Percentiles rank a stretch among this genome's conserved stretches.
Conservation (phyloP, 1,139 yeast species). For the Saccharomyces hybrid region DNA sequence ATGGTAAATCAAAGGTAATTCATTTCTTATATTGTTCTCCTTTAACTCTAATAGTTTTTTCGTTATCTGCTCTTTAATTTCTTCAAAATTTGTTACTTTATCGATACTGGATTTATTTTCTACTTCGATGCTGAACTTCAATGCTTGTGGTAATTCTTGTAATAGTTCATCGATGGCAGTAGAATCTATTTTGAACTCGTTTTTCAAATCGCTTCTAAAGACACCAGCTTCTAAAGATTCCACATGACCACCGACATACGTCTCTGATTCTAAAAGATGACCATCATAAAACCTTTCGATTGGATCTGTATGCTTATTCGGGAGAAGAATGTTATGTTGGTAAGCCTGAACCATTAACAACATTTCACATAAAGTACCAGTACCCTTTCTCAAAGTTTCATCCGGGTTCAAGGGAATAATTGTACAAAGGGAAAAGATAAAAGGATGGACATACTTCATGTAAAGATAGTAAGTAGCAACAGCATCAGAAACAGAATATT, state of each 20-base stretch:
- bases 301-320: constrained; percentile 91
- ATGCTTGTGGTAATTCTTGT: constrained; percentile 63
- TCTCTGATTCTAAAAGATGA: constrained; percentile 86
- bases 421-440: constrained; percentile 89
- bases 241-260: constrained; percentile 98
- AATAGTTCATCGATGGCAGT: constrained; percentile 75
- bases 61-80: constrained; percentile 54
- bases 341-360: constrained; percentile 94
- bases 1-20: constrained; percentile 84
- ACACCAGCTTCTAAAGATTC: constrained; percentile 98
- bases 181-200: constrained; percentile 71
- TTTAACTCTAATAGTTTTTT: constrained; percentile 50
- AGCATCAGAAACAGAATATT: constrained; percentile 98
- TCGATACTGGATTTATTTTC: constrained; percentile 67
- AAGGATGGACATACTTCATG: constrained; percentile 95
- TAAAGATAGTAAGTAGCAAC: constrained; percentile 95
- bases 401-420: constrained; percentile 95
- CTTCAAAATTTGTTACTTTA: constrained; percentile 75
- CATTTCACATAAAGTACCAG: constrained; percentile 98
- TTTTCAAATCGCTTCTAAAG: constrained; percentile 78
- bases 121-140: constrained; percentile 75
- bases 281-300: constrained; percentile 90
- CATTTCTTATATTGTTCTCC: constrained; percentile 56
- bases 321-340: constrained; percentile 64
- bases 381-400: constrained; percentile 91